These are phyloP conservation scores for Antitrichia curtipendula DNA, from an alignment of 225 moss, liverwort and hornwort species.

Conservation along the genomic window DNA sequence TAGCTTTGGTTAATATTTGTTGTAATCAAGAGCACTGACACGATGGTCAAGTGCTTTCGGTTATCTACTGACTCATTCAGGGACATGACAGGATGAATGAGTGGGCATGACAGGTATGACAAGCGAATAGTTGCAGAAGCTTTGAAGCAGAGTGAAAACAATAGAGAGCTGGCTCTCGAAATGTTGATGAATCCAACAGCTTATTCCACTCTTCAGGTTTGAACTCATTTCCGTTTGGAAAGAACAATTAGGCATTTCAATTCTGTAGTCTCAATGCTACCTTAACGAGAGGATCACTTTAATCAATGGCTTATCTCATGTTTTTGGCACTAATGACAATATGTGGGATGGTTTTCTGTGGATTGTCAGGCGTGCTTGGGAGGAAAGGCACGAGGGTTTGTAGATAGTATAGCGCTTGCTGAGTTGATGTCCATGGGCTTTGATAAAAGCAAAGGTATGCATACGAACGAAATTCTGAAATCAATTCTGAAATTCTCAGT, in stretches of 20 bases:
- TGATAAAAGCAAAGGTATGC: conserved; percentile 46
- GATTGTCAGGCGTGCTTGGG: conserved; percentile 27
- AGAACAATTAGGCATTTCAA: background rate
- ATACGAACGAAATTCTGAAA: too few relatives aligned
- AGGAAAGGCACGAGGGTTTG: conserved; percentile 10
- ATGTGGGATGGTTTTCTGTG: background rate
- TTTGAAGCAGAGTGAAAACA: conserved; percentile 75
- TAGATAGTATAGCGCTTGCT: conserved; percentile 51
- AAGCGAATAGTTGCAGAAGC: conserved; percentile 68
- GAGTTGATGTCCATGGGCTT: conserved; percentile 90
- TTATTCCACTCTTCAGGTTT: conserved; percentile 65
- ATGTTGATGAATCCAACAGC: conserved; percentile 70
- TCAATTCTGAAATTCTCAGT: background rate
- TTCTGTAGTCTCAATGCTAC: background rate
- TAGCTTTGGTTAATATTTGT: background rate
- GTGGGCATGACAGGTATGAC: conserved; percentile 69
- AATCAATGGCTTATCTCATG: background rate
- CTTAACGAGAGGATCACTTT: background rate
- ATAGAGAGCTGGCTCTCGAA: conserved; percentile 70
- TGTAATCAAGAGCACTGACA: conserved; percentile 13
- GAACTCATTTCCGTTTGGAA: background rate
- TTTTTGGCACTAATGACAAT: background rate
- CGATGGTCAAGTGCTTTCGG: conserved; percentile 21
- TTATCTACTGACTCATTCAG: conserved; percentile 27
- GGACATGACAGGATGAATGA: conserved; percentile 41